Evolutionary conservation across 2,329 filamentous ascomycete species (phyloP).

Genomic region (Pseudogymnoascus destructans): DNA sequence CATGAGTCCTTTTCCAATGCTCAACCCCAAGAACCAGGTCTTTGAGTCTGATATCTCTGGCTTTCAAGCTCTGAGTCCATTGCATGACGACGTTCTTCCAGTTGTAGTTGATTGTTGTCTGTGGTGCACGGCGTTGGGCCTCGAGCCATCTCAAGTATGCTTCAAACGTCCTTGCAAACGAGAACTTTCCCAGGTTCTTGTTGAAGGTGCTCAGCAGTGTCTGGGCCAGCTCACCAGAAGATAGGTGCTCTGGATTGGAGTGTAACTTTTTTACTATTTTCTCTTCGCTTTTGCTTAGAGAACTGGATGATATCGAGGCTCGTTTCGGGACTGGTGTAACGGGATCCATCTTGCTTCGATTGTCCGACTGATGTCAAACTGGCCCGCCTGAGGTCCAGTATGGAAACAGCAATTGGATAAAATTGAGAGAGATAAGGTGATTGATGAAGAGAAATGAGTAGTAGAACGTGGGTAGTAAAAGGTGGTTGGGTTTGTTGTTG

Average conservation of each 20-base stretch:
- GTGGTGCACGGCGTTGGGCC: constrained; percentile 15
- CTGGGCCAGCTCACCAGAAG: constrained; percentile 14
- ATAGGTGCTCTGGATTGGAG: constrained; percentile 6
- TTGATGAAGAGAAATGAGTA: not conserved
- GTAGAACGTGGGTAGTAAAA: not conserved
- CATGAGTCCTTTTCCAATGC: constrained; percentile 14
- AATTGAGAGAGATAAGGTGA: not conserved
- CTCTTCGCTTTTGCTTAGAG: not conserved
- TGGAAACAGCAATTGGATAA: not conserved
- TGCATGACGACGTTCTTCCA: constrained; percentile 20
- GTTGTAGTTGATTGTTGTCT: constrained; percentile 12
- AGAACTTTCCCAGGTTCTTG: constrained; percentile 13
- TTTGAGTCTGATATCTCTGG: constrained; percentile 13
- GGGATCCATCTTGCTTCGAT: not conserved
- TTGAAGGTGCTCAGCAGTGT: constrained; percentile 17
- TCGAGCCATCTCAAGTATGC: constrained; percentile 22
- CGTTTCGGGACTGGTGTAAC: not conserved
- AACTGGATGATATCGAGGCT: not conserved
- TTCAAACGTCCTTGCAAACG: constrained; percentile 12
- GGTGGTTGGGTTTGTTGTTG: not conserved
- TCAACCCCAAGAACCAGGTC: constrained; percentile 14
- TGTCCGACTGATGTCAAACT: not conserved
- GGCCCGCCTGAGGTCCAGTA: not conserved
- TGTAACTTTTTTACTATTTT: not conserved
- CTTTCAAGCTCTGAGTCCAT: constrained; percentile 18